Evolutionary conservation across 345 rosid species (phyloP).

Genomic region (Rhodamnia rubescens): DNA sequence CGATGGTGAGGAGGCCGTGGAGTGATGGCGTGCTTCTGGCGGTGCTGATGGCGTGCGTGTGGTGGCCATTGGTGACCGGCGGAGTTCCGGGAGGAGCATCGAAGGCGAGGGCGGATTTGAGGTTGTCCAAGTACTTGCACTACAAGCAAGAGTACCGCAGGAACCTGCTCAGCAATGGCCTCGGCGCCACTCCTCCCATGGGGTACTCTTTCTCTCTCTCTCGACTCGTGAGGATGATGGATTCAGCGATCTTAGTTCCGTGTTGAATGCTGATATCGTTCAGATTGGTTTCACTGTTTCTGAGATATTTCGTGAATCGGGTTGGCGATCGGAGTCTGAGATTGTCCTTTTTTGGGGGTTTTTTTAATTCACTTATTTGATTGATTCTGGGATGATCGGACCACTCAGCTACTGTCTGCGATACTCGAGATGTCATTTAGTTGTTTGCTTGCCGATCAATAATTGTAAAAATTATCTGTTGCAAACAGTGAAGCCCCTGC

Average conservation of each 20-base stretch:
- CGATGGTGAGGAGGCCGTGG: not conserved
- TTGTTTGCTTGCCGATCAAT: not conserved
- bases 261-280: not conserved
- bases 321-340: not conserved
- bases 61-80: not conserved
- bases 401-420: not conserved
- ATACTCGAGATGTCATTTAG: not conserved
- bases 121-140: constrained; percentile 1
- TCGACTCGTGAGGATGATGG: not conserved
- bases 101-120: not conserved
- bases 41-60: not conserved
- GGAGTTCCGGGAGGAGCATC: not conserved
- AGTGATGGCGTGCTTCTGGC: not conserved
- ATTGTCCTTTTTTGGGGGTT: not conserved
- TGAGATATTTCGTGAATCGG: not conserved
- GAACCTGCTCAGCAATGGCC: constrained; percentile 51
- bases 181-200: constrained; percentile 76
- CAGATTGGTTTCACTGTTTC: not conserved
- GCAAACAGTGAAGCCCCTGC: not conserved
- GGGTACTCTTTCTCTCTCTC: constrained; percentile 25
- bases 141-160: constrained; percentile 17
- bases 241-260: not conserved
- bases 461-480: not conserved
- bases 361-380: not conserved
- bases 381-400: not conserved